phyloP scores from a whole-genome alignment of 306 rosid genomes.

The Corylus avellana region DNA sequence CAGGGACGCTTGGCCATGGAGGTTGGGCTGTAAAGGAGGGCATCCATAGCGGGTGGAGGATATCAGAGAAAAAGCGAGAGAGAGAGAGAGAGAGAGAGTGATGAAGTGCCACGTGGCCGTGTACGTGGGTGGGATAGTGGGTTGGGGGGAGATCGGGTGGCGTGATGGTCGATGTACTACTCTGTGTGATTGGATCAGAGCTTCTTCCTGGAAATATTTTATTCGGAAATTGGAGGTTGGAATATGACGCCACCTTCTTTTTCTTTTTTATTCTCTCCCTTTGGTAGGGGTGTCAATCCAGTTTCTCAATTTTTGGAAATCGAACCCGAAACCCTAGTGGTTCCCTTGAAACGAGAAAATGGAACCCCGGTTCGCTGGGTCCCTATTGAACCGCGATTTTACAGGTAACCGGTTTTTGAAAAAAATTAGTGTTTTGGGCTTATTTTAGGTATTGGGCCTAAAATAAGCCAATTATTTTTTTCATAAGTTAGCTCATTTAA shows the following conservation, averaged over 20 bases:
- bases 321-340: accelerated
- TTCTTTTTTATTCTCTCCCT: too few species aligned
- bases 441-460: too few species aligned
- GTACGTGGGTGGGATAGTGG: slow-evolving; percentile 22
- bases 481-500: too few species aligned
- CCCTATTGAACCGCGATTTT: too few species aligned
- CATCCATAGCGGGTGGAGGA: slow-evolving; percentile 64
- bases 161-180: neutral
- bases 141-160: neutral
- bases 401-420: too few species aligned
- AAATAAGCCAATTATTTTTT: too few species aligned
- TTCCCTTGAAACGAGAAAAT: too few species aligned
- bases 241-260: neutral
- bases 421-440: too few species aligned
- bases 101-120: slow-evolving; percentile 31
- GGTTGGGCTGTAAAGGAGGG: slow-evolving; percentile 47
- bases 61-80: slow-evolving; percentile 8
- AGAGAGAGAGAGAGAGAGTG: neutral
- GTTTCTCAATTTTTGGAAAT: too few species aligned
- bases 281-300: too few species aligned
- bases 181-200: neutral
- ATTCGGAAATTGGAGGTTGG: neutral
- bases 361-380: too few species aligned
- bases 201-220: neutral
- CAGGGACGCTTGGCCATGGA: slow-evolving; percentile 95